A percentile compares a stretch with the other conserved stretches of the same genome.
Conservation (phyloP, 1,139 yeast genomes). For the Taphrina confusa region DNA sequence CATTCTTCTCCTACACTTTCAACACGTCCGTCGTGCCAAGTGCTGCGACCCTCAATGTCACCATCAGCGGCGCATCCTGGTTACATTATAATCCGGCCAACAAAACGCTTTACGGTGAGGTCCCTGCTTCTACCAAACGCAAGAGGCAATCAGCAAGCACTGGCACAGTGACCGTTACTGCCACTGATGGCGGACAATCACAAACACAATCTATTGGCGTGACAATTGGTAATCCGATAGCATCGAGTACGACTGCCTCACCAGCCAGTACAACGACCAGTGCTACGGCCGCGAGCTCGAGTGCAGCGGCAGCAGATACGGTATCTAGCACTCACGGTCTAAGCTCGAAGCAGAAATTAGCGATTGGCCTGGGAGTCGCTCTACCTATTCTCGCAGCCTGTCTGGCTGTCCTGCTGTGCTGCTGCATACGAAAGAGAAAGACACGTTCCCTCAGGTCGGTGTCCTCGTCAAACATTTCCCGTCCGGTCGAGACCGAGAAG, state of each 20-base stretch:
- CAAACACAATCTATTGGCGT: conserved; percentile 35
- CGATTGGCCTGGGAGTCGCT: conserved; percentile 38
- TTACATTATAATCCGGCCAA: conserved; percentile 60
- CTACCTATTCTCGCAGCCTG: conserved; percentile 27
- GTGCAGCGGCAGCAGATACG: conserved; percentile 45
- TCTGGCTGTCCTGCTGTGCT: conserved; percentile 25
- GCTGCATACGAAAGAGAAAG: conserved; percentile 15
- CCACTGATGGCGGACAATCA: conserved; percentile 37
- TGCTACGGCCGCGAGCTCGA: conserved; percentile 42
- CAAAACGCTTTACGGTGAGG: conserved; percentile 66
- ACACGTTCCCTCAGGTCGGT: conserved; percentile 10
- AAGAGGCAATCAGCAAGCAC: conserved; percentile 26
- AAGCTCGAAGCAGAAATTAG: conserved; percentile 46
- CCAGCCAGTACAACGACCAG: conserved; percentile 39
- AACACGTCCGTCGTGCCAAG: conserved; percentile 49
- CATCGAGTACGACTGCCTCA: conserved; percentile 38
- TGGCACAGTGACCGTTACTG: conserved; percentile 38
- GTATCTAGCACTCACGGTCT: conserved; percentile 40
- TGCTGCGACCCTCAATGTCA: conserved; percentile 55
- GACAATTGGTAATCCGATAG: conserved; percentile 34
- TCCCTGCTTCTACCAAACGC: conserved; percentile 54
- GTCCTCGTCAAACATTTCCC: conserved; percentile 29
- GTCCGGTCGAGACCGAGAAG: conserved; percentile 30
- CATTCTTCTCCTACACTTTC: conserved; percentile 54
- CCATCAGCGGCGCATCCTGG: conserved; percentile 56